Evolutionary conservation across 306 rosid genomes (phyloP), one percentile per base, ranked within the genome.

Genomic region (Chamaecrista fasciculata): DNA sequence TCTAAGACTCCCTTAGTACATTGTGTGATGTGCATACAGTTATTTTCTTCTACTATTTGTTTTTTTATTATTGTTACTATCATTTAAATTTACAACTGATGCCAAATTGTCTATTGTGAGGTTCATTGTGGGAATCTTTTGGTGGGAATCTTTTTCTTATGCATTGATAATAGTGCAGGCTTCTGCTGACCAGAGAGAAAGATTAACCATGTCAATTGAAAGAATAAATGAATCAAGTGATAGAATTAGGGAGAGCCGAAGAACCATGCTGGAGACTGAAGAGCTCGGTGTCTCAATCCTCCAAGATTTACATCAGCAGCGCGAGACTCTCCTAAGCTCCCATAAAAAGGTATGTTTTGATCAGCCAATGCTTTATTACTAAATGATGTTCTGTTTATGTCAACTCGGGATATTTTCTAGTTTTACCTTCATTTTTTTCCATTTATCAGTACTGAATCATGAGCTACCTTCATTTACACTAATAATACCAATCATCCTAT

Each of bases 281-380:
- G 92, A 91, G 40, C 87, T 87, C 28, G 97, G 97, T 49, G 85
- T 86, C 79, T 84, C 90, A 62, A 84, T 91, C 76, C 92, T 91
- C 70, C 86, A 91, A 70, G 95, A 91, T 87, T 78, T 91, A 79
- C 97, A 91, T 63, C 88, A 83, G 77, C 97, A 91, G 71, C 90
- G 97, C 4, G 95, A 91, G 83, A 91, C 95, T 73, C 95, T 91
- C 55, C 79, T 91, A 59, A 83, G 72, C 76, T 91, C 97, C 66
- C 95, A 91, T 79, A 60, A 79, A 60, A 91, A 82, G 75, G 97
- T 91, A 84, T 3, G 72, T 20, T 20, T n/a, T 69, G 42, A 28
- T 67, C 51, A 46, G 61, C 61, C 46, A 37, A 47, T 49, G 51
- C 67, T 66, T 50, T 49, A 19, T 71, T 59, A 64, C 25, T 31